Evolutionary conservation across 1,284 basidiomycete genomes (phyloP).

Genomic region (Puccinia novopanici): DNA sequence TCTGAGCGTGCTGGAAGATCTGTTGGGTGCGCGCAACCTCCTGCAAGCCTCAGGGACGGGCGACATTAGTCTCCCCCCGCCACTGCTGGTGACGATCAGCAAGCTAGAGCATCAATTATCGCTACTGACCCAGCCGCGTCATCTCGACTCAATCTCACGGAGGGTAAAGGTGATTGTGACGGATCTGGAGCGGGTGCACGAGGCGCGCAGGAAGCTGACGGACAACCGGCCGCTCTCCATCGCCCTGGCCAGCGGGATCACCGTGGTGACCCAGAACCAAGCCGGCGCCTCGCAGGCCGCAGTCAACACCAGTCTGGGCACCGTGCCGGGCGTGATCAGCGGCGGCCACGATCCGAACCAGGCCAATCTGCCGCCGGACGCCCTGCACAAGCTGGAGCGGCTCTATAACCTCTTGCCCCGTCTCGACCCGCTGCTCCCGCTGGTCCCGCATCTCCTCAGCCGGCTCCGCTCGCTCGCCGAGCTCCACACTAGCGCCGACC

Average conservation of each 20-base stretch:
- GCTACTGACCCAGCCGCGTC: slow-evolving; percentile 88
- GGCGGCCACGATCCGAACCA: slow-evolving; percentile 54
- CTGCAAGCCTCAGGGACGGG: slow-evolving; percentile 40
- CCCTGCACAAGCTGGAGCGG: slow-evolving; percentile 64
- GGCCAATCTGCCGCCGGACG: slow-evolving; percentile 62
- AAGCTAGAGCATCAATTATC: slow-evolving; percentile 82
- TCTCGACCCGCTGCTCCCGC: slow-evolving; percentile 80
- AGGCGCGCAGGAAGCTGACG: slow-evolving; percentile 61
- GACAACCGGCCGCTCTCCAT: slow-evolving; percentile 56
- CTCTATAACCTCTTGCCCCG: slow-evolving; percentile 75
- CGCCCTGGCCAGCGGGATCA: slow-evolving; percentile 60
- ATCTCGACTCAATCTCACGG: slow-evolving; percentile 92
- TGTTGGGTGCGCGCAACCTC: slow-evolving; percentile 40
- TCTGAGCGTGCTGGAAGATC: slow-evolving; percentile 40
- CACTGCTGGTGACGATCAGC: slow-evolving; percentile 76
- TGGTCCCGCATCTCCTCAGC: slow-evolving; percentile 85
- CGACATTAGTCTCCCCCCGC: slow-evolving; percentile 66
- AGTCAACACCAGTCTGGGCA: slow-evolving; percentile 53
- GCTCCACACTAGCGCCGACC: slow-evolving; percentile 77
- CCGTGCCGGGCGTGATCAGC: slow-evolving; percentile 53
- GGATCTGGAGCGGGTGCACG: slow-evolving; percentile 82
- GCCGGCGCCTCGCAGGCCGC: slow-evolving; percentile 53
- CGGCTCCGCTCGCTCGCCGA: slow-evolving; percentile 79
- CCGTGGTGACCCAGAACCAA: slow-evolving; percentile 56
- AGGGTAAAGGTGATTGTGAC: slow-evolving; percentile 88